Conservation (phyloP, 2,329 filamentous ascomycete genomes). For the Tolypocladium guangdongense region DNA sequence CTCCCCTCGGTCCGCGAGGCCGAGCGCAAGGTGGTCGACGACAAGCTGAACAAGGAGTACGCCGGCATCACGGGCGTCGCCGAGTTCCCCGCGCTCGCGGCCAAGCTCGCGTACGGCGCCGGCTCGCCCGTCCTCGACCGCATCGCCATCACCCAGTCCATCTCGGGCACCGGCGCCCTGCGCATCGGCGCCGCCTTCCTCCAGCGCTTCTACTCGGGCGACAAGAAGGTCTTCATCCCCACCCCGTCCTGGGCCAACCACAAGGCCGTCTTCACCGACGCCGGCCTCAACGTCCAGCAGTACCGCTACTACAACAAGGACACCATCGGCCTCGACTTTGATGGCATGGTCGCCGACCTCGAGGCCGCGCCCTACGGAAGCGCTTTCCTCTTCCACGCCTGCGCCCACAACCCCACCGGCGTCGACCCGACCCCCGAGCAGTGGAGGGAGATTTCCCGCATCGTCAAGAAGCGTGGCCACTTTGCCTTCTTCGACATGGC, state of each 20-base stretch:
- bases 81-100: constrained; percentile 86
- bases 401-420: constrained; percentile 95
- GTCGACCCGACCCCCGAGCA: constrained; percentile 87
- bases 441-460: constrained; percentile 82
- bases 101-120: constrained; percentile 78
- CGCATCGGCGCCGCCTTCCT: constrained; percentile 93
- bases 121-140: constrained; percentile 68
- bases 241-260: constrained; percentile 98
- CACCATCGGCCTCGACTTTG: constrained; percentile 95
- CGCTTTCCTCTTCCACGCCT: constrained; percentile 90
- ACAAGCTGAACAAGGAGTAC: constrained; percentile 89
- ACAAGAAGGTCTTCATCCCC: constrained; percentile 95
- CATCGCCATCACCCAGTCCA: constrained; percentile 90
- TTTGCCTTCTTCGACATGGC: constrained; percentile 99
- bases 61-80: constrained; percentile 94
- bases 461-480: constrained; percentile 77
- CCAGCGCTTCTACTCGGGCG: constrained; percentile 77
- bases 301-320: constrained; percentile 99
- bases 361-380: constrained; percentile 78
- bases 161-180: constrained; percentile 93
- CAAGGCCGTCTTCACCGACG: constrained; percentile 89
- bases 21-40: constrained; percentile 73
- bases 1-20: constrained; percentile 85
- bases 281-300: constrained; percentile 80
- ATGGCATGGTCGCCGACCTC: constrained; percentile 83